Percentiles rank a stretch among this genome's conserved stretches.
Evolutionary conservation across 805 yeast species (phyloP).

Genomic region (Trichomonascus vanleenenianus): DNA sequence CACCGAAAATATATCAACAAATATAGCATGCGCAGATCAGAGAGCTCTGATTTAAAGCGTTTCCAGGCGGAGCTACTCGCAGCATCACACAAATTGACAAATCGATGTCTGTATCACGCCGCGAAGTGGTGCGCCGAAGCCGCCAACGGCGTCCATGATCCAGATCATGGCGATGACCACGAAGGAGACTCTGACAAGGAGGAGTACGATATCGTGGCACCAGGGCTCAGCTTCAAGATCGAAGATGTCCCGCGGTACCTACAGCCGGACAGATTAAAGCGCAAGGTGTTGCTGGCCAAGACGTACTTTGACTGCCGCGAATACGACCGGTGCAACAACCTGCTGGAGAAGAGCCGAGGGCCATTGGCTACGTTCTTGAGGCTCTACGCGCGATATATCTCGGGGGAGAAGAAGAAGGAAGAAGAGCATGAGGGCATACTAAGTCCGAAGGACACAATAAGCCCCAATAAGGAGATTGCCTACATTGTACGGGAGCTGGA

Average conservation of each 20-base stretch:
- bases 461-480: conserved; percentile 27
- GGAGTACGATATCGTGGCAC: background rate
- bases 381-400: conserved; percentile 59
- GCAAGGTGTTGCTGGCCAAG: conserved; percentile 53
- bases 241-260: background rate
- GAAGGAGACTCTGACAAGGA: conserved; percentile 1
- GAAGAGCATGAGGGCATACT: conserved; percentile 68
- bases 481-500: conserved; percentile 37
- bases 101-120: conserved; percentile 56
- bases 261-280: conserved; percentile 26
- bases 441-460: conserved; percentile 22
- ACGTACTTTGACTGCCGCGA: conserved; percentile 77
- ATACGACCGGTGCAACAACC: conserved; percentile 66
- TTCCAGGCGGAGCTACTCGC: conserved; percentile 8
- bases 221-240: background rate
- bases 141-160: conserved; percentile 45
- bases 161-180: conserved; percentile 12
- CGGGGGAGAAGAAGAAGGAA: conserved; percentile 69
- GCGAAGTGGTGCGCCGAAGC: conserved; percentile 74
- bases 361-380: conserved; percentile 41
- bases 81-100: conserved; percentile 40
- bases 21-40: too few relatives aligned
- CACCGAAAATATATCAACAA: too few relatives aligned
- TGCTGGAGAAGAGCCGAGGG: conserved; percentile 42
- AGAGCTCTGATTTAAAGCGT: background rate